A percentile compares a stretch with the other conserved stretches of the same genome.
These are phyloP conservation scores for Micromonas commoda DNA, from an alignment of 139 green algal genomes.

Conservation along the genomic window DNA sequence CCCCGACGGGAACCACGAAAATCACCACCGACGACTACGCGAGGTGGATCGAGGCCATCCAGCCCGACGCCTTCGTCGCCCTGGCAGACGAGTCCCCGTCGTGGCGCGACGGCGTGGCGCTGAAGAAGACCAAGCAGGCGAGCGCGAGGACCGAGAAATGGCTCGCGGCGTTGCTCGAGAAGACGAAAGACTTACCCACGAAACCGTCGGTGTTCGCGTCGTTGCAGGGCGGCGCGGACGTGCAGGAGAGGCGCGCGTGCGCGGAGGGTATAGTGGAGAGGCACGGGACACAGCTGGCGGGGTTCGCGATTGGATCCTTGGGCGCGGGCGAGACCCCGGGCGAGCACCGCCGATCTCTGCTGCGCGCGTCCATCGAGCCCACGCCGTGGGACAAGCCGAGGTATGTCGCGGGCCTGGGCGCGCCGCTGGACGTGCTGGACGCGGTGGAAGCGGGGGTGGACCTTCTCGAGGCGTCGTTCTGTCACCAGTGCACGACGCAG, in stretches of 20 bases:
- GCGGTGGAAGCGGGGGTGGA: not conserved
- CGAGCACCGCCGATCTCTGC: not conserved
- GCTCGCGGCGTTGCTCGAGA: not conserved
- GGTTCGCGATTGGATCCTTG: not conserved
- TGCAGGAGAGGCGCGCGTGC: conserved; percentile 80
- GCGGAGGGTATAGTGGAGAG: conserved; percentile 63
- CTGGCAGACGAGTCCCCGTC: not conserved
- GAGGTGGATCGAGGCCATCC: not conserved
- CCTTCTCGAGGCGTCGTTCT: not conserved
- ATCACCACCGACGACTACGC: not conserved
- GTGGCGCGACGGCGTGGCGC: too few relatives aligned
- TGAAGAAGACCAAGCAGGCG: too few relatives aligned
- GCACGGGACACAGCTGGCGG: not conserved
- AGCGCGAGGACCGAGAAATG: not conserved
- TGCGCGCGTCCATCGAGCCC: conserved; percentile 54
- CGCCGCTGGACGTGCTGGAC: not conserved
- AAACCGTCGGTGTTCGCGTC: too few relatives aligned
- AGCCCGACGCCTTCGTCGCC: not conserved
- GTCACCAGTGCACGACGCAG: not conserved
- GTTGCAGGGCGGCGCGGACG: not conserved
- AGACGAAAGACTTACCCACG: too few relatives aligned
- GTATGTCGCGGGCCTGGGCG: not conserved
- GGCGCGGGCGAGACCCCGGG: not conserved
- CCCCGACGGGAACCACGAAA: not conserved
- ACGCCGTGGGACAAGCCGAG: conserved; percentile 25